phyloP scores from a whole-genome alignment of 2,329 filamentous ascomycete genomes.

The Samsoniella hepiali region DNA sequence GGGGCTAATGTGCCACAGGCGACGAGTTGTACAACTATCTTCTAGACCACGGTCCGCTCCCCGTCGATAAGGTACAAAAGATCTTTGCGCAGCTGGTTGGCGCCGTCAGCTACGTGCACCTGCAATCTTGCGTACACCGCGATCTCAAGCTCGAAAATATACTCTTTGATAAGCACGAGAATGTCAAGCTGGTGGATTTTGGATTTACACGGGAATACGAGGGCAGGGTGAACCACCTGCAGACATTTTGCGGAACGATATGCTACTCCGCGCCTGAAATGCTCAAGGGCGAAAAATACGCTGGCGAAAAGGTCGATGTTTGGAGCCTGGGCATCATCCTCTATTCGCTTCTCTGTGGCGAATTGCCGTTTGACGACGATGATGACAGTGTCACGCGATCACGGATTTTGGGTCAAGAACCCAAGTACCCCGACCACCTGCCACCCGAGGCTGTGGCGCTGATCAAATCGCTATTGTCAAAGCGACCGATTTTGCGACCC shows the following conservation, averaged over 20 bases:
- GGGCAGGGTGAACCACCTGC: constrained; percentile 87
- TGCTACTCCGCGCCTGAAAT: constrained; percentile 98
- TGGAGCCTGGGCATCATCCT: constrained; percentile 87
- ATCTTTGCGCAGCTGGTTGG: constrained; percentile 96
- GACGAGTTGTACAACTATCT: constrained; percentile 98
- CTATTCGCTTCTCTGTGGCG: constrained; percentile 77
- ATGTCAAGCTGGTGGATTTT: constrained; percentile 97
- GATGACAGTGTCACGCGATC: constrained; percentile 83
- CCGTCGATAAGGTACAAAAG: constrained; percentile 83
- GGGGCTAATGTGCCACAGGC: constrained; percentile 48
- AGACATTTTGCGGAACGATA: constrained; percentile 96
- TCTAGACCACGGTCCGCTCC: constrained; percentile 78
- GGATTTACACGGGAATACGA: constrained; percentile 98
- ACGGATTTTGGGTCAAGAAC: constrained; percentile 81
- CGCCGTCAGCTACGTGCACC: constrained; percentile 91
- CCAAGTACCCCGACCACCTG: constrained; percentile 77
- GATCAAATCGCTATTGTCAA: constrained; percentile 79
- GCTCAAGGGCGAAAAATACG: constrained; percentile 97
- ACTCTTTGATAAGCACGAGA: constrained; percentile 90
- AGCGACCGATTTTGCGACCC: constrained; percentile 80
- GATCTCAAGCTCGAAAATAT: constrained; percentile 92
- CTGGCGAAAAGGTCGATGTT: constrained; percentile 95
- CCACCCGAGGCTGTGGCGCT: constrained; percentile 74
- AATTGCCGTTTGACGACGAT: constrained; percentile 94
- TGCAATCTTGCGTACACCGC: constrained; percentile 91